Evolutionary conservation across 345 rosid genomes (phyloP).

Genomic region (Corymbia maculata): DNA sequence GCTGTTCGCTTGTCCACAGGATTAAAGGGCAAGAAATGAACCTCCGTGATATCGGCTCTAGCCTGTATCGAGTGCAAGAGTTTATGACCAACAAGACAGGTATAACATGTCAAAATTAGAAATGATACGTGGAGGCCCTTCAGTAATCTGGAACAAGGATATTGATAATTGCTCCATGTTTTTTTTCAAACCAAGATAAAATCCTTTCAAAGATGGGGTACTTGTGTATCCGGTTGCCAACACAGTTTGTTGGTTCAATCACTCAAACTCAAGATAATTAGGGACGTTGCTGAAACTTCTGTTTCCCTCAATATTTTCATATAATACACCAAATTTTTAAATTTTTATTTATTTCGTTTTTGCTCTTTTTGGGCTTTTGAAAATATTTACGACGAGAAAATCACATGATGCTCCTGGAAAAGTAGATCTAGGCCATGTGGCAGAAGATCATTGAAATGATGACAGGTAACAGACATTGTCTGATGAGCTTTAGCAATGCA

Average conservation of each 20-base stretch:
- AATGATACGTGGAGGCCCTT: background rate
- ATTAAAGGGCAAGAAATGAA: slow-evolving; percentile 80
- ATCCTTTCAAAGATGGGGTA: background rate
- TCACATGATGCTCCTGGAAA: background rate
- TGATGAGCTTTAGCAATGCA: background rate
- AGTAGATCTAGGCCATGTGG: background rate
- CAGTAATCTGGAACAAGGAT: background rate
- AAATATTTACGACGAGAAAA: background rate
- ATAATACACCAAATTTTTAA: background rate
- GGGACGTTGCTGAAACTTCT: background rate
- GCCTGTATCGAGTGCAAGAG: slow-evolving; percentile 16
- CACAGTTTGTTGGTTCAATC: background rate
- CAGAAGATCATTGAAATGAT: background rate
- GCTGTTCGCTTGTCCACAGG: slow-evolving; percentile 91
- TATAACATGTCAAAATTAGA: background rate
- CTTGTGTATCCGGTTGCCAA: background rate
- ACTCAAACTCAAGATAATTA: background rate
- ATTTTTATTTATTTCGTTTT: background rate
- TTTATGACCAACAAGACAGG: background rate
- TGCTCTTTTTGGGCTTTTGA: background rate
- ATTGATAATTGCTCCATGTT: background rate
- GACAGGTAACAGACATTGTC: background rate
- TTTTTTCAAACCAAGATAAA: background rate
- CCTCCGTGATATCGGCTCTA: slow-evolving; percentile 62
- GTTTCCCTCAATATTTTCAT: background rate